Evolutionary conservation across 129 eudicot genomes (phyloP), one percentile per base, ranked within the genome.

Genomic region (Pittosporum tobira): DNA sequence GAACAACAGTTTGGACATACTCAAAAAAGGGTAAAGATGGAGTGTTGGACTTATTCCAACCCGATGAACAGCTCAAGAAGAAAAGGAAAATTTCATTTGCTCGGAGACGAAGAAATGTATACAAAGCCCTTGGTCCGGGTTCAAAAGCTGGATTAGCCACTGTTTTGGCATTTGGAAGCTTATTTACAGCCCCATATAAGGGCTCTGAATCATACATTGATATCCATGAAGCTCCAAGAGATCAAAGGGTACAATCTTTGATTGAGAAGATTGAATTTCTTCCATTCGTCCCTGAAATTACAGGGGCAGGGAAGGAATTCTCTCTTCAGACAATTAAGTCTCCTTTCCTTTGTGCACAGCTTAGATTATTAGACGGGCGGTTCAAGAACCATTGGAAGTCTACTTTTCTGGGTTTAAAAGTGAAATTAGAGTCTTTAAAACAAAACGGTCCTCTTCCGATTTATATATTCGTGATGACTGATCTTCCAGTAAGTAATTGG

Each of bases 401-500:
- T 55, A 87, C 99, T 28, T 87, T 93, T 56, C 68, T 68, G 20
- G 81, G 59, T 13, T 45, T 93, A 50, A 81, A 74, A 71, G 81
- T 76, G 65, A 87, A 84, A 62, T 31, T 87, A 26, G 94, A 87
- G 34, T 49, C 60, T 45, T 65, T 93, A 36, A 74, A 63, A 74
- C 78, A 78, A 52, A 70, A 68, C 36, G 80, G 83, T 61, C 64
- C 80, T 49, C 73, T 73, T 46, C 94, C 96, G 0, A 55, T 93
- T 67, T 88, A 75, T 74, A 69, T 93, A 34, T 93, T 93, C 64
- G 82, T 93, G 51, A 93, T 93, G 99, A 93, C 99, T 31, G 99
- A 93, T 84, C 85, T 93, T 43, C 94, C 94, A 18, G 24, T 34
- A 56, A 55, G 78, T 65, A 93, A 93, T 46, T 93, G 99, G 99